Evolutionary conservation across 129 eudicot genomes (phyloP), one percentile per base, ranked within the genome.

Genomic region (Dittrichia graveolens): DNA sequence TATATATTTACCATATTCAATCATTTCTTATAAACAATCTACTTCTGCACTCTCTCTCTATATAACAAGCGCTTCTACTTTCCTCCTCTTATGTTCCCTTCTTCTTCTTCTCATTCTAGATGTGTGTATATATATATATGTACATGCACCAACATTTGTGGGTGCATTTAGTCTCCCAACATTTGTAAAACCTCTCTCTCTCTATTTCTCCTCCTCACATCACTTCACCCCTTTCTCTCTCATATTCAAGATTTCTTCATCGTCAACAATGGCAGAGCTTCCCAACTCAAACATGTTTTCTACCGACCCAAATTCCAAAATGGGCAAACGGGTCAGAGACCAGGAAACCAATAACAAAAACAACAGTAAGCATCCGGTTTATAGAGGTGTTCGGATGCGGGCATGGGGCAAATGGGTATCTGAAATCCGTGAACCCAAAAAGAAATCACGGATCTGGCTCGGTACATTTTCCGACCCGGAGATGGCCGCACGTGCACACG

Each of bases 401-500:
- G 75, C 75, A 35, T 73, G 84, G 80, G 84, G 84, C 0, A 80
- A 75, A 69, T 80, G 84, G 84, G 84, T 80, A 10, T 80, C 76
- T 45, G 84, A 80, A 39, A 75, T 80, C 67, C 77, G 84, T 53
- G 80, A 80, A 56, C 80, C 84, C n/a, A 75, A 61, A 43, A 80
- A 80, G 59, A 80, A 80, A 56, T 74, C 84, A 18, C 84, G 84
- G 61, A 80, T 80, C 45, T 80, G 84, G 84, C 68, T 80, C 0
- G 84, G 84, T 9, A 80, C 84, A 13, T 80, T 74, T 6, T 46
- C 80, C 1, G 67, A 67, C 72, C 84, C 84, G n/a, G 80, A 80
- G 54, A 75, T 75, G 84, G 84, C 84, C 0, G 84, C 84, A 5
- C 84, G 84, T 16, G 84, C 84, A 35, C 84, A 80, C 11, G 84